Evolutionary conservation across 768 basidiomycete species (phyloP).

Genomic region (Suillus spraguei): DNA sequence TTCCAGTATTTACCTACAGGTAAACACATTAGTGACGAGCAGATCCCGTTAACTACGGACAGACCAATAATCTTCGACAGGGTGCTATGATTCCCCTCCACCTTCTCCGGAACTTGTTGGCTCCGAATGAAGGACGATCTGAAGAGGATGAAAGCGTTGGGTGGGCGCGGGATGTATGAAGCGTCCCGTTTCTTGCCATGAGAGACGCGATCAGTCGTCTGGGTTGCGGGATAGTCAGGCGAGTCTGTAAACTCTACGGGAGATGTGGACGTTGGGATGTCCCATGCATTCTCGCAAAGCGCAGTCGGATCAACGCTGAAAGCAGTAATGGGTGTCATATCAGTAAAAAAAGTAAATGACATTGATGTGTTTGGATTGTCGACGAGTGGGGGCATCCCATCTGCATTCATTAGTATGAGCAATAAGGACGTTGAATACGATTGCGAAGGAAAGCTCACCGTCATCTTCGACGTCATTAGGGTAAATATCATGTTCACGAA

Average conservation of each 20-base stretch:
- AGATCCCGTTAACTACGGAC: constrained; percentile 3
- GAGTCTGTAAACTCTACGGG: constrained; percentile 21
- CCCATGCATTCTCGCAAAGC: constrained; percentile 38
- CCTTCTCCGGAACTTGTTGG: constrained; percentile 72
- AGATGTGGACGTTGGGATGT: constrained; percentile 23
- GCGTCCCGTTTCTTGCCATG: constrained; percentile 69
- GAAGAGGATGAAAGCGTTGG: constrained; percentile 87
- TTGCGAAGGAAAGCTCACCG: constrained; percentile 26
- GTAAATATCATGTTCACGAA: constrained; percentile 29
- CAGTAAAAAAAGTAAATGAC: constrained; percentile 65
- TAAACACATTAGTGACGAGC: neutral
- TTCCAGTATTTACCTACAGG: constrained; percentile 72
- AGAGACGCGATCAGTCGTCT: constrained; percentile 41
- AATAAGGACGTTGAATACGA: neutral
- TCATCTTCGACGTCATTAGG: constrained; percentile 38
- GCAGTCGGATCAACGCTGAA: constrained; percentile 37
- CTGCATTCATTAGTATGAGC: constrained; percentile 30
- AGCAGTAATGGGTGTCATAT: constrained; percentile 58
- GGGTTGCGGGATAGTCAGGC: constrained; percentile 25
- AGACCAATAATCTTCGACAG: constrained; percentile 82
- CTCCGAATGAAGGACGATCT: constrained; percentile 76
- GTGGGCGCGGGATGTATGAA: constrained; percentile 79
- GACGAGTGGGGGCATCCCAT: constrained; percentile 52
- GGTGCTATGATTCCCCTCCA: constrained; percentile 79
- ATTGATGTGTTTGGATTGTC: constrained; percentile 54